phyloP scores from a whole-genome alignment of 192 early-diverging fungal species.

The Paraglomus occultum region DNA sequence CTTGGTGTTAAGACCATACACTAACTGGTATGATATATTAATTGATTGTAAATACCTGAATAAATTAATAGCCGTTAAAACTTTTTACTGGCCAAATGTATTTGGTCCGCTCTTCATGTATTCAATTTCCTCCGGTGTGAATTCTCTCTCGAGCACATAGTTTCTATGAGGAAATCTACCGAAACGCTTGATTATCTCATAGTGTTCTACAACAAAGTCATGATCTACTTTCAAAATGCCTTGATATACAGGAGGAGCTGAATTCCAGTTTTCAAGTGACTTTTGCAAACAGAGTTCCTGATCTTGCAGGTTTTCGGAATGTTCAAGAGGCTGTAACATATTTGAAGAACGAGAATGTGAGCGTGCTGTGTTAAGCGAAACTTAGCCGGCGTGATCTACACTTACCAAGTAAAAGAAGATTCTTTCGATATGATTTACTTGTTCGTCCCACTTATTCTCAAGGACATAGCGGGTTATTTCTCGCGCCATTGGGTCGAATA shows the following conservation, averaged over 20 bases:
- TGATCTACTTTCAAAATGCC: constrained; percentile 38
- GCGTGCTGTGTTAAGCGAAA: not conserved
- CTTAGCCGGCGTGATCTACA: not conserved
- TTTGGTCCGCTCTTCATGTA: constrained; percentile 37
- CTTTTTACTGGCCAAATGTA: not conserved
- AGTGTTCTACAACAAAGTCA: constrained; percentile 46
- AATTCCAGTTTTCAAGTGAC: constrained; percentile 37
- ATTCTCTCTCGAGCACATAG: constrained; percentile 44
- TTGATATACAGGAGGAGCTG: not conserved
- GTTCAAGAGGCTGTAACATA: constrained; percentile 51
- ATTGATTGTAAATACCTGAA: constrained; percentile 4
- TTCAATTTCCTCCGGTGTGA: constrained; percentile 53
- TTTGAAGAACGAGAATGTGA: not conserved
- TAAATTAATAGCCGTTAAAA: not conserved
- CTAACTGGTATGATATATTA: not conserved
- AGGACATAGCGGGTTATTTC: constrained; percentile 51
- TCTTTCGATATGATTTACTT: constrained; percentile 50
- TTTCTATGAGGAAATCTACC: constrained; percentile 65
- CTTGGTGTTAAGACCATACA: not conserved
- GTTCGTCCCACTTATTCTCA: constrained; percentile 43
- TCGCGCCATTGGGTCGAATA: constrained; percentile 51
- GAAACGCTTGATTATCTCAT: constrained; percentile 54
- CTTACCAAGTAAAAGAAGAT: constrained; percentile 51
- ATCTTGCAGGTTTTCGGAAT: constrained; percentile 59
- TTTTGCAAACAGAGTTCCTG: constrained; percentile 53